Base-by-base conservation (phyloP, 306 rosid genomes). In the Vigna unguiculata region DNA sequence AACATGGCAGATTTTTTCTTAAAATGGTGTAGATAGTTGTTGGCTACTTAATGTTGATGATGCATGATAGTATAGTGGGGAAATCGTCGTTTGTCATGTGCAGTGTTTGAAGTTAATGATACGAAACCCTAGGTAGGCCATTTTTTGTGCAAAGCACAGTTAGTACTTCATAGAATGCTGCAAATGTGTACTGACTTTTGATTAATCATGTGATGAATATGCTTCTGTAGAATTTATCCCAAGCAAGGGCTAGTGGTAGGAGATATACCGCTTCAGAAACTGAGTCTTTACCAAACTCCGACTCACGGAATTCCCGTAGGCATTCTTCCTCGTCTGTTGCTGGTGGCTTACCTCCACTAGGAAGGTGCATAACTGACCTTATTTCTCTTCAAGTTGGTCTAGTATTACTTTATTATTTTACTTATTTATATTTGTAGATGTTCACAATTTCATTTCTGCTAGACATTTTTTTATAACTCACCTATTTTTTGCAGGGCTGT, bases 281-380 rank as follows among this genome's bases (percentile, higher is more conserved):
- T 22, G 99, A 92, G 85, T 70, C 95, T 53, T 72, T 92, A 80
- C 86, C 98, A 55, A 89, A 80, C 85, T 54, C 88, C 6, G 99
- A 95, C 22, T 85, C 96, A 68, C 86, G 93, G 70, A 92, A 85
- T 82, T 43, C 60, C 74, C 87, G 98, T 48, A 89, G 99, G 76
- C 96, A 96, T 80, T 94, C 97, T 63, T 88, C 98, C 16, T 93
- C 99, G 52, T 88, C 98, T 86, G 97, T 96, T 83, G 97, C 85
- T 4, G 91, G 97, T 48, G 98, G 99, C 82, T 88, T 96, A 57
- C 99, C 98, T 72, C 99, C 99, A 19, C 85, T 90, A 15, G 98
- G 97, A 91, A 96, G 99, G 99, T 96, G 73, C 76, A 64, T 76
- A 63, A 10, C 73, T 34, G 34, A 76, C 67, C 62, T 70, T 54